A percentile compares a stretch with the other conserved stretches of the same genome.
Evolutionary conservation across 768 basidiomycete species (phyloP).

Genomic region (Clitopilus hobsonii): DNA sequence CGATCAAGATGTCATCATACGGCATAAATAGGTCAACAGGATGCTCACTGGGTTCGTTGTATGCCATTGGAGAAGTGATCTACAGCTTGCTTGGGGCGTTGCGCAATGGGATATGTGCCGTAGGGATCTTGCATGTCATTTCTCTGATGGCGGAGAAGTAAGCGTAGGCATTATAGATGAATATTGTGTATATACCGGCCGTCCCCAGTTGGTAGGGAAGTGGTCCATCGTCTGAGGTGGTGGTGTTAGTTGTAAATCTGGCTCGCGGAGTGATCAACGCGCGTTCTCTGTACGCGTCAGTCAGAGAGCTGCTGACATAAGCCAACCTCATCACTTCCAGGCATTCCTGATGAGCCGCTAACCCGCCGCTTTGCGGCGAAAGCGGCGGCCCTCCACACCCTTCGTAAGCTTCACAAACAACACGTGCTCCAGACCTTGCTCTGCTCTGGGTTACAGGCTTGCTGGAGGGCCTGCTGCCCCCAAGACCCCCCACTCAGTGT

Average conservation of each 20-base stretch:
- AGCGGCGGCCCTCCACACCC: no score
- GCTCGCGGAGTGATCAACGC: no score
- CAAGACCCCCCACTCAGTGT: no score
- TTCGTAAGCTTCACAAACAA: no score
- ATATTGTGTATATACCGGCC: constrained; percentile 46
- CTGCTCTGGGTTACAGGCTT: no score
- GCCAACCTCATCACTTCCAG: no score
- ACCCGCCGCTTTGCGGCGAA: no score
- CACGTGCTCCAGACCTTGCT: no score
- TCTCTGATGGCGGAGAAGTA: constrained; percentile 28
- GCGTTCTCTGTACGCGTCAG: background rate
- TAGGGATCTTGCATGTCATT: constrained; percentile 74
- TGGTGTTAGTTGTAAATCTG: background rate
- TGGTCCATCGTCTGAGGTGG: constrained; percentile 57
- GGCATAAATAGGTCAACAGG: background rate
- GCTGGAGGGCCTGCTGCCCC: no score
- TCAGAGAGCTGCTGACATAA: no score
- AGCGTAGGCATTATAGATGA: background rate
- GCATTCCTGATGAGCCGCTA: no score
- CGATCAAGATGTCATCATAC: background rate
- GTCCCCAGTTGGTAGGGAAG: constrained; percentile 81
- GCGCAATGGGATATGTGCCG: constrained; percentile 71
- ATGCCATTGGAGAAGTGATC: constrained; percentile 63
- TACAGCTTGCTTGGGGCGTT: constrained; percentile 46
- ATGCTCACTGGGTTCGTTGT: constrained; percentile 73